phyloP scores from a whole-genome alignment of 352 stramenopile genomes.

The Hyaloperonospora arabidopsidis region DNA sequence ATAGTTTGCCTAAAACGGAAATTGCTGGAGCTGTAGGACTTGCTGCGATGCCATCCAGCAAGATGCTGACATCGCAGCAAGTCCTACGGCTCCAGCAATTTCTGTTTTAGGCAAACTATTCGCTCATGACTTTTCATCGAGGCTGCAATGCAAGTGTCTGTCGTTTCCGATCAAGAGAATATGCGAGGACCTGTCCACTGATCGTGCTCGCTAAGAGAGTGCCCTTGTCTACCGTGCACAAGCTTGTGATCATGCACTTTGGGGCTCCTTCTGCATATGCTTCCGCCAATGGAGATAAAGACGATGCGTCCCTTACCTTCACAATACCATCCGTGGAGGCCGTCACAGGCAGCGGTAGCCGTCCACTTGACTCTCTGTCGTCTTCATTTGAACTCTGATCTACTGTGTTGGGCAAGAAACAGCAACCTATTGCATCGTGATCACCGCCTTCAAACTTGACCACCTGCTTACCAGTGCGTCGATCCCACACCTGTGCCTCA shows the following conservation, averaged over 20 bases:
- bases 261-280: conserved; percentile 16
- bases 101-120: conserved; percentile 11
- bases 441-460: conserved; percentile 55
- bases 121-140: conserved; percentile 2
- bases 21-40: conserved; percentile 5
- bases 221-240: conserved; percentile 31
- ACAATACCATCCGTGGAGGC: conserved; percentile 77
- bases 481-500: conserved; percentile 75
- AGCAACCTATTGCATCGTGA: conserved; percentile 71
- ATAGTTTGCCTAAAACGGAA: conserved; percentile 13
- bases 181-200: conserved; percentile 36
- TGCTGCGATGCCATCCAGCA: too few relatives aligned
- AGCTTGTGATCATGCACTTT: conserved; percentile 55
- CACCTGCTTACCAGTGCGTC: conserved; percentile 52
- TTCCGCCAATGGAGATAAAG: conserved; percentile 31
- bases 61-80: too few relatives aligned
- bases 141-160: conserved; percentile 16
- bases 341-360: conserved; percentile 37
- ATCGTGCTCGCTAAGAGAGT: conserved; percentile 57
- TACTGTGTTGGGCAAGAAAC: conserved; percentile 33
- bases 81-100: conserved; percentile 9
- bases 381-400: conserved; percentile 9
- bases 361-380: background rate
- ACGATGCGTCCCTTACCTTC: conserved; percentile 55
- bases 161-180: conserved; percentile 28